A percentile compares a stretch with the other conserved stretches of the same genome.
phyloP scores from a whole-genome alignment of 805 yeast genomes.

The Priceomyces fermenticarens region DNA sequence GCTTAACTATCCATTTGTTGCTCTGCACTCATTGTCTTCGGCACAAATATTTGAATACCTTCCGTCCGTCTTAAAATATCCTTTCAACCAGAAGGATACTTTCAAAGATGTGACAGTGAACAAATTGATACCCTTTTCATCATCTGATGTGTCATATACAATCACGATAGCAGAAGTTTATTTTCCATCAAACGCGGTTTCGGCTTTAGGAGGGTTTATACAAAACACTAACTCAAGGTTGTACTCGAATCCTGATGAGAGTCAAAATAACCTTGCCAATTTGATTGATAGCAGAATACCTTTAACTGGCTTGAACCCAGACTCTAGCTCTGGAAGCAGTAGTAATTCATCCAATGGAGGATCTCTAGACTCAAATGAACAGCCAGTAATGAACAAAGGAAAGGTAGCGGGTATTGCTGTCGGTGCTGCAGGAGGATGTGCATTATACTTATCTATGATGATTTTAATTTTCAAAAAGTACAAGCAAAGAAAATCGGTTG shows the following conservation, averaged over 20 bases:
- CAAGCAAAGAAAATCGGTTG: constrained; percentile 36
- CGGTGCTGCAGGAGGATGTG: constrained; percentile 79
- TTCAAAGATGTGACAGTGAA: constrained; percentile 52
- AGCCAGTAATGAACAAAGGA: constrained; percentile 22
- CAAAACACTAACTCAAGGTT: constrained; percentile 52
- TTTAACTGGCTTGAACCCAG: constrained; percentile 40
- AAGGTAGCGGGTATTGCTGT: constrained; percentile 74
- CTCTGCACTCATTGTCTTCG: constrained; percentile 64
- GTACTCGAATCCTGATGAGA: constrained; percentile 55
- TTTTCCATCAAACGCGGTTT: constrained; percentile 58
- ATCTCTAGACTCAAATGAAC: constrained; percentile 27
- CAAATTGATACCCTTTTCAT: constrained; percentile 72
- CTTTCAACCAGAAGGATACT: constrained; percentile 42
- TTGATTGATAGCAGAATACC: constrained; percentile 75
- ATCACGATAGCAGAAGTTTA: constrained; percentile 88
- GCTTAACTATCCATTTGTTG: constrained; percentile 83
- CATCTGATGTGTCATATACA: constrained; percentile 52
- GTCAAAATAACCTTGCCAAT: constrained; percentile 55
- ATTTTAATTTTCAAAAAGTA: constrained; percentile 51
- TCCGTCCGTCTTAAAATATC: constrained; percentile 67
- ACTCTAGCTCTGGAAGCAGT: constrained; percentile 11
- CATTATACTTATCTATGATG: constrained; percentile 60
- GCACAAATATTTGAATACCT: constrained; percentile 84
- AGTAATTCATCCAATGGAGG: constrained; percentile 23
- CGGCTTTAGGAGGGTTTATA: constrained; percentile 48